phyloP scores from a whole-genome alignment of 108 stramenopile species.

The Skeletonema grethae region DNA sequence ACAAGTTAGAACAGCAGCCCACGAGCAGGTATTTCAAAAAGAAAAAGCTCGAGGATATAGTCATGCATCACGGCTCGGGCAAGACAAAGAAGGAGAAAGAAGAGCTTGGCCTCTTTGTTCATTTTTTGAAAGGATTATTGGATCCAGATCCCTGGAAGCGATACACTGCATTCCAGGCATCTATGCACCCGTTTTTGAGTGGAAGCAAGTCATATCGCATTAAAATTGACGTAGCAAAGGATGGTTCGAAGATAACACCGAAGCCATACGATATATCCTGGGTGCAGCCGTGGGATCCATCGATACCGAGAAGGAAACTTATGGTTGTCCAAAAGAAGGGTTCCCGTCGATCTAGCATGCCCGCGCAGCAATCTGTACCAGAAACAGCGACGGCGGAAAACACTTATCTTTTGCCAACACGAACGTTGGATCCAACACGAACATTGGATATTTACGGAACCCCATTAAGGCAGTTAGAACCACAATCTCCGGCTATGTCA shows the following conservation, averaged over 20 bases:
- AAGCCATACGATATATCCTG: slow-evolving; percentile 69
- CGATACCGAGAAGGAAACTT: slow-evolving; percentile 70
- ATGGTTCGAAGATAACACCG: slow-evolving; percentile 27
- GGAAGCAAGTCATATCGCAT: slow-evolving; percentile 45
- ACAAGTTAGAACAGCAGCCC: slow-evolving; percentile 79
- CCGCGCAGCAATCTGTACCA: slow-evolving; percentile 49
- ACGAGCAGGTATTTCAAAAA: slow-evolving; percentile 82
- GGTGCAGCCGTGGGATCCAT: slow-evolving; percentile 81
- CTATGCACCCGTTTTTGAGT: slow-evolving; percentile 77
- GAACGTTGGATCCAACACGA: not conserved
- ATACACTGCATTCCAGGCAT: slow-evolving; percentile 80
- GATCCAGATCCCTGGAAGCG: slow-evolving; percentile 87
- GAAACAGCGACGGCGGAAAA: slow-evolving; percentile 35
- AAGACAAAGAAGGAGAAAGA: slow-evolving; percentile 57
- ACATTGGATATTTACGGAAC: slow-evolving; percentile 23
- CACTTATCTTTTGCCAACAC: not conserved
- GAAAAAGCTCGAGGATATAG: slow-evolving; percentile 70
- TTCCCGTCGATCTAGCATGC: not conserved
- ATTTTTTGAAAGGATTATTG: slow-evolving; percentile 77
- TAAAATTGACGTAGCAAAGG: slow-evolving; percentile 20
- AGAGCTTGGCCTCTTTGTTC: slow-evolving; percentile 66
- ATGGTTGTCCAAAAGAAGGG: slow-evolving; percentile 48
- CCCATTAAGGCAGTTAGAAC: slow-evolving; percentile 20
- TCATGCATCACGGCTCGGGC: slow-evolving; percentile 69
- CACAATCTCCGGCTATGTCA: slow-evolving; percentile 25